Conservation (phyloP, 371 early-diverging fungal genomes). For the Mucor indicus region DNA sequence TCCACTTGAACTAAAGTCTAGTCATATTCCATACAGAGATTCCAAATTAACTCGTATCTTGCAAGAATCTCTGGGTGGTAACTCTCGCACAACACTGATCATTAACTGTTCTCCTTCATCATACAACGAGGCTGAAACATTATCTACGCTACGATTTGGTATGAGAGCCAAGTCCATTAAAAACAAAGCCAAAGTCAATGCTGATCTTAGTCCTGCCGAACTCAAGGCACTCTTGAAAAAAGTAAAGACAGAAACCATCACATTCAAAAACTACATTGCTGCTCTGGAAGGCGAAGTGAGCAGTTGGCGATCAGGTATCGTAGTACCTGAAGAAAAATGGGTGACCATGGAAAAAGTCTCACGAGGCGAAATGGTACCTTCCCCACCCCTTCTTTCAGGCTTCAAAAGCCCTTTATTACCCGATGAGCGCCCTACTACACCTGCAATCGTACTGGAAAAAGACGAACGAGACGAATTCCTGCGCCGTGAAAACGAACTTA, state of each 20-base stretch:
- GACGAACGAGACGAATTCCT: constrained; percentile 94
- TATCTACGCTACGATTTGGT: constrained; percentile 95
- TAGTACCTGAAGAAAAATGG: constrained; percentile 72
- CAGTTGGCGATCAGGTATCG: constrained; percentile 83
- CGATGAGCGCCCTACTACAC: constrained; percentile 70
- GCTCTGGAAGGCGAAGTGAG: constrained; percentile 83
- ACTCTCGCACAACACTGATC: constrained; percentile 93
- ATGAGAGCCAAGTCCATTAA: constrained; percentile 96
- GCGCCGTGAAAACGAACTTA: constrained; percentile 89
- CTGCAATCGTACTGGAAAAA: constrained; percentile 67
- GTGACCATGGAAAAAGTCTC: constrained; percentile 67
- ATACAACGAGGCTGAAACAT: constrained; percentile 94
- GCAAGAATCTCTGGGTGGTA: constrained; percentile 97
- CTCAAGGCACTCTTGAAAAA: constrained; percentile 89
- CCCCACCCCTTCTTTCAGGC: constrained; percentile 48
- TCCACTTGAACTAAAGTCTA: constrained; percentile 73
- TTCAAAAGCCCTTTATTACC: constrained; percentile 36
- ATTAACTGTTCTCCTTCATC: constrained; percentile 96
- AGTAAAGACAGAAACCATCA: constrained; percentile 74
- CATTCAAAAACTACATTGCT: constrained; percentile 76
- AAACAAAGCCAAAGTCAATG: constrained; percentile 98
- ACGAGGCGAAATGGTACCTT: constrained; percentile 42
- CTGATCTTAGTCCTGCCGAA: constrained; percentile 87
- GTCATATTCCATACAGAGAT: constrained; percentile 98
- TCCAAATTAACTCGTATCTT: constrained; percentile 98